Evolutionary conservation across 768 basidiomycete genomes (phyloP).

Genomic region (Leccinum truebloodii): DNA sequence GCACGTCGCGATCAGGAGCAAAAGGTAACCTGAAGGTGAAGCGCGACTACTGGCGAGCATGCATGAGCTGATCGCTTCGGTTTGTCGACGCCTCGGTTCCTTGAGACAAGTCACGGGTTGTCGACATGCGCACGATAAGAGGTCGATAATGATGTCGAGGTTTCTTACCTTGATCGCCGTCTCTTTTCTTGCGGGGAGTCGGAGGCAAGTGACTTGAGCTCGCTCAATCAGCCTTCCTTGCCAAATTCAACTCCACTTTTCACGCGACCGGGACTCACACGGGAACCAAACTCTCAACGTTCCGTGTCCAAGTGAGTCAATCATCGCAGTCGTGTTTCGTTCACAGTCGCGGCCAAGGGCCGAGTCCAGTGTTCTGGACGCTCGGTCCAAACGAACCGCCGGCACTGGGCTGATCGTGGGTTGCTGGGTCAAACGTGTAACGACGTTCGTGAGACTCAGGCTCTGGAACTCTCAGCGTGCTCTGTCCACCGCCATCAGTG

Average conservation of each 20-base stretch:
- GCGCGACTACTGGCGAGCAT: neutral
- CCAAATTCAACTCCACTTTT: slow-evolving; percentile 11
- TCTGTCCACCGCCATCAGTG: neutral
- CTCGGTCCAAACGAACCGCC: neutral
- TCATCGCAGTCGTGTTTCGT: neutral
- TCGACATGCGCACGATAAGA: slow-evolving; percentile 2
- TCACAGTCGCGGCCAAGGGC: neutral
- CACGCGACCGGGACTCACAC: slow-evolving; percentile 10
- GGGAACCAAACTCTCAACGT: neutral
- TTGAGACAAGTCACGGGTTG: slow-evolving; percentile 18
- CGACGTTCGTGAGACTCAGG: neutral
- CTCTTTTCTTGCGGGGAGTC: neutral
- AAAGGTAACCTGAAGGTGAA: neutral
- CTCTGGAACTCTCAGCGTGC: neutral
- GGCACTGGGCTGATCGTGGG: neutral
- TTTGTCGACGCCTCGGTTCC: slow-evolving; percentile 10
- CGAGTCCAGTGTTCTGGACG: neutral
- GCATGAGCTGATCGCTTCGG: slow-evolving; percentile 16
- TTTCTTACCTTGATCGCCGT: slow-evolving; percentile 1
- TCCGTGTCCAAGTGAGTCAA: too few species aligned
- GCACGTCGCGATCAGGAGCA: slow-evolving; percentile 9
- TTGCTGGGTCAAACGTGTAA: neutral
- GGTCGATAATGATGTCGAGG: neutral
- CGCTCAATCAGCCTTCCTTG: neutral
- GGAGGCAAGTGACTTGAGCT: neutral